These are phyloP conservation scores for Globisporangium canariense DNA, from an alignment of 352 stramenopile genomes.

Conservation along the genomic window DNA sequence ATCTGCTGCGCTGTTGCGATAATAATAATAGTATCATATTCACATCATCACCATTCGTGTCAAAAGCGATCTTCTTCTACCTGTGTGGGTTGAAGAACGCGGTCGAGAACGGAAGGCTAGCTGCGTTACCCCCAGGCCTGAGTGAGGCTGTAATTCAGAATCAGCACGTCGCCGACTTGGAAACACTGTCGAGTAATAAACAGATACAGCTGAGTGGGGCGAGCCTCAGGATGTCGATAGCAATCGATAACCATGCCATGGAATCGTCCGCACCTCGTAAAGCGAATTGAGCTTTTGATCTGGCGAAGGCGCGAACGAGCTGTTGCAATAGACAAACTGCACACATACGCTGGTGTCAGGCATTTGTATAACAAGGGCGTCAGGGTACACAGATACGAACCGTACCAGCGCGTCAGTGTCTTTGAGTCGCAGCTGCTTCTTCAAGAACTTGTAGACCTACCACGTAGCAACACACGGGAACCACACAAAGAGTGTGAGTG, in stretches of 20 bases:
- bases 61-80: slow-evolving; percentile 1
- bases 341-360: neutral
- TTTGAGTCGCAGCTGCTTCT: slow-evolving; percentile 79
- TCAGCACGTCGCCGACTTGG: slow-evolving; percentile 69
- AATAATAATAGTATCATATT: slow-evolving; percentile 16
- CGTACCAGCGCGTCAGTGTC: slow-evolving; percentile 67
- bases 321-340: slow-evolving; percentile 89
- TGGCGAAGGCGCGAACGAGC: slow-evolving; percentile 78
- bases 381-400: neutral
- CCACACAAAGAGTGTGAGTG: neutral
- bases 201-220: neutral
- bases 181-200: slow-evolving; percentile 47
- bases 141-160: slow-evolving; percentile 87
- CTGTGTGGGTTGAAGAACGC: neutral
- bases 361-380: neutral
- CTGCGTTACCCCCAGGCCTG: slow-evolving; percentile 70
- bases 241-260: neutral
- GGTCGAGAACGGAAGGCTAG: slow-evolving; percentile 3
- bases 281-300: slow-evolving; percentile 76
- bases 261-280: slow-evolving; percentile 47
- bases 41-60: neutral
- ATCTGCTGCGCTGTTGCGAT: slow-evolving; percentile 5
- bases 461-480: neutral
- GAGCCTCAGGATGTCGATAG: neutral
- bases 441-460: slow-evolving; percentile 83